Percentiles rank a stretch among this genome's conserved stretches.
Evolutionary conservation across 331 rosid species (phyloP).

Genomic region (Acacia pycnantha): DNA sequence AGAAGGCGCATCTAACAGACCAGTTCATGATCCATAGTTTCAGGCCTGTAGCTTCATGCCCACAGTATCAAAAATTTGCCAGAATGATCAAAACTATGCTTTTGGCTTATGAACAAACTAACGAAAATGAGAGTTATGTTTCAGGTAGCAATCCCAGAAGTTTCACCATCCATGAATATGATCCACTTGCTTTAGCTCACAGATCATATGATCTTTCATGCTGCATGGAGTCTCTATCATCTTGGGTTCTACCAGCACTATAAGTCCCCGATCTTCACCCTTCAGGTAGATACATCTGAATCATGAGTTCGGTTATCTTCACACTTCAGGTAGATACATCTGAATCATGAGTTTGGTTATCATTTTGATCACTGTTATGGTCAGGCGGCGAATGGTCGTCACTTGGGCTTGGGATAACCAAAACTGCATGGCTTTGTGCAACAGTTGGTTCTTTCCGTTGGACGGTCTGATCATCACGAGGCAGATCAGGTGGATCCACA

Average conservation of each 20-base stretch:
- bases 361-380: conserved; percentile 28
- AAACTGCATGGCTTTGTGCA: conserved; percentile 48
- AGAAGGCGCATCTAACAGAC: conserved; percentile 19
- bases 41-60: conserved; percentile 34
- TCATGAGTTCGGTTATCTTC: conserved; percentile 38
- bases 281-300: conserved; percentile 28
- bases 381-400: conserved; percentile 36
- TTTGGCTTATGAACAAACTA: conserved; percentile 27
- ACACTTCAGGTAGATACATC: conserved; percentile 28
- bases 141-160: conserved; percentile 19
- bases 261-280: conserved; percentile 28
- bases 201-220: conserved; percentile 12
- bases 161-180: neutral
- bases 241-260: conserved; percentile 17
- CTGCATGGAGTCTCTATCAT: conserved; percentile 28
- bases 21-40: conserved; percentile 23
- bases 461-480: conserved; percentile 36
- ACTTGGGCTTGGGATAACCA: conserved; percentile 44
- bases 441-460: conserved; percentile 42
- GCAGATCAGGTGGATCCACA: conserved; percentile 34
- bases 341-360: conserved; percentile 33
- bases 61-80: conserved; percentile 33
- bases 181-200: conserved; percentile 22
- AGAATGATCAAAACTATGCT: conserved; percentile 31
- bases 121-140: conserved; percentile 15